A percentile compares a stretch with the other conserved stretches of the same genome.
These are phyloP conservation scores for Cyclospora cayetanensis DNA, from an alignment of 169 alveolate genomes.

Conservation along the genomic window DNA sequence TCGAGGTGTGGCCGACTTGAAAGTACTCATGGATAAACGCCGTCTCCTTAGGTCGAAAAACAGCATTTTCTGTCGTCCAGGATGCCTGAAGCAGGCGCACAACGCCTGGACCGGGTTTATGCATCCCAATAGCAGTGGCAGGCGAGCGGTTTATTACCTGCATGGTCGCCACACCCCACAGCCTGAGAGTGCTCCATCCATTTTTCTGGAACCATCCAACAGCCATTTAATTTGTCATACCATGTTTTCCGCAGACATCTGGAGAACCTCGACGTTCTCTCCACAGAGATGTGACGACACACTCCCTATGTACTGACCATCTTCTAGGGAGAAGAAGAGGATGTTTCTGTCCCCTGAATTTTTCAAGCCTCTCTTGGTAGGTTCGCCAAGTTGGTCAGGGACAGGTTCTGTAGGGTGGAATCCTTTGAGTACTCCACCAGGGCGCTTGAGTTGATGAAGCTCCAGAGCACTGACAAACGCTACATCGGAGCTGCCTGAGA, in stretches of 20 bases:
- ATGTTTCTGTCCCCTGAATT: slow-evolving; percentile 4
- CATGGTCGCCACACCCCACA: slow-evolving; percentile 56
- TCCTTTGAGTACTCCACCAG: slow-evolving; percentile 1
- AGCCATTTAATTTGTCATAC: slow-evolving; percentile 39
- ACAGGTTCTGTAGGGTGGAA: slow-evolving; percentile 15
- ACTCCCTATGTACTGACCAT: slow-evolving; percentile 66
- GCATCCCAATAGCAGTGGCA: not conserved
- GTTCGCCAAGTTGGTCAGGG: slow-evolving; percentile 11
- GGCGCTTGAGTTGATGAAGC: not conserved
- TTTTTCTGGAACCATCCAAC: too few relatives aligned
- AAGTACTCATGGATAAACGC: not conserved
- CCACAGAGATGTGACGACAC: slow-evolving; percentile 71
- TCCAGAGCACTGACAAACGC: slow-evolving; percentile 48
- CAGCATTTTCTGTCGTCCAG: slow-evolving; percentile 23
- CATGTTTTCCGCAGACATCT: slow-evolving; percentile 60
- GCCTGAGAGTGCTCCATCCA: slow-evolving; percentile 31
- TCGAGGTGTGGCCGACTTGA: not conserved
- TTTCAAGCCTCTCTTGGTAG: slow-evolving; percentile 52
- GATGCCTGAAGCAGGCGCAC: slow-evolving; percentile 56
- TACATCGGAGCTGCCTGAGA: slow-evolving; percentile 53
- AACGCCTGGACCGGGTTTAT: slow-evolving; percentile 12
- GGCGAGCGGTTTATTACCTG: slow-evolving; percentile 12
- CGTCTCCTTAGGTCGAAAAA: not conserved
- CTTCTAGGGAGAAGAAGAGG: slow-evolving; percentile 55
- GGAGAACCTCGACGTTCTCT: slow-evolving; percentile 59